These are phyloP conservation scores for Podospora appendiculata DNA, from an alignment of 495 filamentous ascomycete species.

Conservation along the genomic window DNA sequence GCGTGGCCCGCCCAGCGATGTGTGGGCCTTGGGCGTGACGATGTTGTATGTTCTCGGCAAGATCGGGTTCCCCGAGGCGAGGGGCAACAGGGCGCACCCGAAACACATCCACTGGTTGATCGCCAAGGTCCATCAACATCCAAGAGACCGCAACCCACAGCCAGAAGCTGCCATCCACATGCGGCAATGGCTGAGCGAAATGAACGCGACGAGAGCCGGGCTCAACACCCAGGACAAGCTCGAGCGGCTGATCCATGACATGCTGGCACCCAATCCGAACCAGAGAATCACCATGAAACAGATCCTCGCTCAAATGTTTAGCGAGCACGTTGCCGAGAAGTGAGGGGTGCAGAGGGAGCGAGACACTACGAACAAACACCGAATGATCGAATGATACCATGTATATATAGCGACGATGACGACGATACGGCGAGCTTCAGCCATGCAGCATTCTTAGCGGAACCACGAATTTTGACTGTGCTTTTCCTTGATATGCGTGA, in stretches of 20 bases:
- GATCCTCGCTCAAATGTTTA: conserved; percentile 27
- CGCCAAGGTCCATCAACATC: conserved; percentile 19
- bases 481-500: no score
- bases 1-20: conserved; percentile 38
- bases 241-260: conserved; percentile 34
- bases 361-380: no score
- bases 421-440: no score
- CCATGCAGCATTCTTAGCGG: no score
- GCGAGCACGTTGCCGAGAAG: conserved; percentile 16
- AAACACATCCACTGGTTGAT: conserved; percentile 41
- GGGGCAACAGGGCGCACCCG: conserved; percentile 32
- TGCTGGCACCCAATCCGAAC: conserved; percentile 36
- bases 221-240: conserved; percentile 31
- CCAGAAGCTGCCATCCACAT: conserved; percentile 32
- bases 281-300: conserved; percentile 35
- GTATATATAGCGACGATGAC: no score
- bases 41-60: conserved; percentile 43
- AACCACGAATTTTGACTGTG: no score
- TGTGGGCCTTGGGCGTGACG: conserved; percentile 42
- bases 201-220: conserved; percentile 26
- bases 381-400: no score
- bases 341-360: conserved; percentile 1
- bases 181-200: conserved; percentile 38
- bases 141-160: conserved; percentile 23
- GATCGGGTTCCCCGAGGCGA: conserved; percentile 37